Evolutionary conservation across 2,329 filamentous ascomycete genomes (phyloP), one percentile per base, ranked within the genome.

Genomic region (Diaporthe citrichinensis): DNA sequence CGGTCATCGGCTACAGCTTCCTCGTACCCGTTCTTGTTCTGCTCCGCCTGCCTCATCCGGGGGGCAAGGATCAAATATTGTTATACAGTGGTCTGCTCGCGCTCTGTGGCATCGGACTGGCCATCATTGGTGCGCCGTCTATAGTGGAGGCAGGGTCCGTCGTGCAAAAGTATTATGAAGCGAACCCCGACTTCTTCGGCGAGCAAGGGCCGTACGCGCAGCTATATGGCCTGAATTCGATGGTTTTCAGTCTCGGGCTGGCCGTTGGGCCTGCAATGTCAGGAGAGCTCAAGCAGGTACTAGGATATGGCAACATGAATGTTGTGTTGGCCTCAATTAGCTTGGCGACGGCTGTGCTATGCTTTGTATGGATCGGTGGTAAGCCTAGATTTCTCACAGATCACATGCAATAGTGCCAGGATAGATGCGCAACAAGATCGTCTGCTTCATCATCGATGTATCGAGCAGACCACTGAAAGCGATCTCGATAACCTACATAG

Each of bases 161-260:
- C 0, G 86, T 92, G 1, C 87, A 90, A 77, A 86, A 85, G 57
- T 92, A 90, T 78, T 86, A 90, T 76, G 84, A 87, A 61, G 87
- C 87, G 1, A 92, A 92, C 74, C 85, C 85, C 1, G 86, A 86
- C 0, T 84, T 90, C 69, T 92, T 92, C 77, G 89, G 90, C 0
- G 82, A 84, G 1, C 84, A 88, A 6, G 89, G 89, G 0, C 91
- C 91, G 0, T 92, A 92, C 79, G 91, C 91, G 2, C 92, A 93
- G 81, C 84, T 93, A 0, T 94, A 93, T 80, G 91, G 90, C 3
- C 84, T 93, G 75, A 92, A 90, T 78, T 90, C 88, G n/a, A 88
- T 93, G 85, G 86, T 91, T 0, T 93, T 92, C 81, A 89, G 88
- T 76, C 82, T 85, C 0, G 92, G 92, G 0, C 82, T 93, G 71